Evolutionary conservation across 2,329 filamentous ascomycete species (phyloP).

Genomic region (Tolypocladium pustulatum): DNA sequence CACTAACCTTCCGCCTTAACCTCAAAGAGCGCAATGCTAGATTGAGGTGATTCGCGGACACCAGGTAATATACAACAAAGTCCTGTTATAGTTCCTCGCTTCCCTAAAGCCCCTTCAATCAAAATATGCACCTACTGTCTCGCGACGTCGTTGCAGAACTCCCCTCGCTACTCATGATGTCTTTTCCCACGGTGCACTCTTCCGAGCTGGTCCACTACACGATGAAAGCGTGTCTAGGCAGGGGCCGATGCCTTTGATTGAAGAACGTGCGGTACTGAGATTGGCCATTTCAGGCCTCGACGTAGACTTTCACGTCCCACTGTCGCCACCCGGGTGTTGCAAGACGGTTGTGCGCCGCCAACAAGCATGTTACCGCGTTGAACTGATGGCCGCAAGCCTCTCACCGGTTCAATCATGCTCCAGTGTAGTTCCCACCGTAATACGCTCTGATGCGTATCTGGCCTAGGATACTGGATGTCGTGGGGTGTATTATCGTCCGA

Average conservation of each 20-base stretch:
- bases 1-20: not conserved
- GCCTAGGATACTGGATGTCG: not conserved
- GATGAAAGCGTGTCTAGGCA: not conserved
- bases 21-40: not conserved
- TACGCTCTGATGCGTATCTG: not conserved
- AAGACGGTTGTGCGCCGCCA: not conserved
- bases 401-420: not conserved
- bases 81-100: not conserved
- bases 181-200: not conserved
- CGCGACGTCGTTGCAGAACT: not conserved
- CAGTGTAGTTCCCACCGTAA: not conserved
- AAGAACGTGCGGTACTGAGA: slow-evolving; percentile 7
- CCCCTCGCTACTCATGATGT: not conserved
- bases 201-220: not conserved
- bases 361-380: slow-evolving; percentile 21
- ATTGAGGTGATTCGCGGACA: not conserved
- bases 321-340: not conserved
- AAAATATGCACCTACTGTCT: not conserved
- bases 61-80: slow-evolving; percentile 2
- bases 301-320: slow-evolving; percentile 16
- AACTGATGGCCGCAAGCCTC: slow-evolving; percentile 10
- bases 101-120: not conserved
- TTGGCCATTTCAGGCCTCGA: slow-evolving; percentile 17
- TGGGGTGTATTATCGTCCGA: not conserved
- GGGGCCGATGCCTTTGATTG: not conserved